These are phyloP conservation scores for Petrea volubilis DNA, from an alignment of 257 asterid genomes.

Conservation along the genomic window DNA sequence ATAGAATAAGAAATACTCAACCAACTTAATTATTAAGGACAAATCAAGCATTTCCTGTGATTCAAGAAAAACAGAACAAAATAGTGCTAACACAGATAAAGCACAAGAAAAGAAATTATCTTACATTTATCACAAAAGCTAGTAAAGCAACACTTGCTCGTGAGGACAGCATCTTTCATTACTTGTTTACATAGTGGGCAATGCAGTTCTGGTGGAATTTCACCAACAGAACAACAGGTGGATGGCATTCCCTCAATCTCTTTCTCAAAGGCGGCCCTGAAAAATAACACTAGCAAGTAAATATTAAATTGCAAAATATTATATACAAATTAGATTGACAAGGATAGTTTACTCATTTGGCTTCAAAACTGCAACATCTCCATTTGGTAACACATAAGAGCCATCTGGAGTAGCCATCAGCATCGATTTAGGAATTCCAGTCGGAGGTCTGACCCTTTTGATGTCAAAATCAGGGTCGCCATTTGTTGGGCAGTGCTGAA, in stretches of 20 bases:
- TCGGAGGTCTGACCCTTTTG: conserved; percentile 88
- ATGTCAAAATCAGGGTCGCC: conserved; percentile 95
- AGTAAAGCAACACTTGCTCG: conserved; percentile 95
- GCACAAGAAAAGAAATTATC: conserved; percentile 28
- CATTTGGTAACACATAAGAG: conserved; percentile 91
- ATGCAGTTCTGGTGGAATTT: conserved; percentile 88
- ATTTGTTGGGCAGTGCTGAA: conserved; percentile 98
- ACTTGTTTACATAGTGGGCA: conserved; percentile 98
- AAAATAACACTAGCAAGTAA: conserved; percentile 12
- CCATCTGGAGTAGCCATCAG: conserved; percentile 96
- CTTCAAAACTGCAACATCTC: conserved; percentile 82
- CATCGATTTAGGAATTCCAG: conserved; percentile 99
- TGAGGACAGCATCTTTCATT: conserved; percentile 94
- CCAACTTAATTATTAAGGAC: conserved; percentile 2
- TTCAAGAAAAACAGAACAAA: background rate
- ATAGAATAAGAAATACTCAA: conserved; percentile 12
- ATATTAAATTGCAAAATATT: background rate
- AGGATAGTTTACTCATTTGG: conserved; percentile 77
- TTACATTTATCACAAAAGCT: conserved; percentile 97
- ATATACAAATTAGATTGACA: background rate
- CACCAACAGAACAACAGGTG: conserved; percentile 75
- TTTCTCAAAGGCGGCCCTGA: conserved; percentile 94
- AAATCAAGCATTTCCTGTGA: background rate
- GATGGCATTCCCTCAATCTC: conserved; percentile 97
- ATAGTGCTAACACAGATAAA: background rate